Conservation (phyloP, 495 filamentous ascomycete species). For the Tuber magnatum region DNA sequence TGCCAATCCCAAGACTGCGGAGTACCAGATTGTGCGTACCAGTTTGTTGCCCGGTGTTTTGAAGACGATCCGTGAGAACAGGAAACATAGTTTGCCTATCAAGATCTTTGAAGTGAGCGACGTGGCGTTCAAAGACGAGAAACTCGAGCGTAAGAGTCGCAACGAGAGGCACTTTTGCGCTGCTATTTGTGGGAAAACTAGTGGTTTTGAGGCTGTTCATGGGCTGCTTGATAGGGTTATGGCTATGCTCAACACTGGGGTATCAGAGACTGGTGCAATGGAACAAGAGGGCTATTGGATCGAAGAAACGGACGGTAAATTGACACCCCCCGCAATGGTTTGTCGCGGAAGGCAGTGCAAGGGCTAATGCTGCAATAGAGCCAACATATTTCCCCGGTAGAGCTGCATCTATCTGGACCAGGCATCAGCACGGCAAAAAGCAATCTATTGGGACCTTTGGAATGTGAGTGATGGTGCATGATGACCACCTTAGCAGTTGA, state of each 20-base stretch:
- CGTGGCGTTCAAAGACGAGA: constrained; percentile 77
- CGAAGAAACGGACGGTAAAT: constrained; percentile 71
- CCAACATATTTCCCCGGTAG: constrained; percentile 86
- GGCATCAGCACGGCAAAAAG: constrained; percentile 58
- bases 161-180: constrained; percentile 94
- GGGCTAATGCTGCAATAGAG: constrained; percentile 47
- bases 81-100: constrained; percentile 78
- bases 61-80: constrained; percentile 94
- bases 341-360: neutral
- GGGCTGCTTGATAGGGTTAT: constrained; percentile 86
- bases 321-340: neutral
- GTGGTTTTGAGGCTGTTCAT: constrained; percentile 93
- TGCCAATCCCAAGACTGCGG: constrained; percentile 89
- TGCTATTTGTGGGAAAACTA: constrained; percentile 91
- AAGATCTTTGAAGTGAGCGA: constrained; percentile 91
- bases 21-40: constrained; percentile 95
- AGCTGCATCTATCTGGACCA: constrained; percentile 71
- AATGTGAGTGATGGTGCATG: constrained; percentile 47
- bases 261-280: constrained; percentile 51
- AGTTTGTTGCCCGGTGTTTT: constrained; percentile 80
- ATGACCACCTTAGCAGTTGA: neutral
- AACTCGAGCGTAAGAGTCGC: constrained; percentile 68
- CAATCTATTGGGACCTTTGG: constrained; percentile 77
- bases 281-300: constrained; percentile 80
- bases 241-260: constrained; percentile 79